Evolutionary conservation across 495 filamentous ascomycete species (phyloP), one percentile per base, ranked within the genome.

Genomic region (Cercophora sp.): DNA sequence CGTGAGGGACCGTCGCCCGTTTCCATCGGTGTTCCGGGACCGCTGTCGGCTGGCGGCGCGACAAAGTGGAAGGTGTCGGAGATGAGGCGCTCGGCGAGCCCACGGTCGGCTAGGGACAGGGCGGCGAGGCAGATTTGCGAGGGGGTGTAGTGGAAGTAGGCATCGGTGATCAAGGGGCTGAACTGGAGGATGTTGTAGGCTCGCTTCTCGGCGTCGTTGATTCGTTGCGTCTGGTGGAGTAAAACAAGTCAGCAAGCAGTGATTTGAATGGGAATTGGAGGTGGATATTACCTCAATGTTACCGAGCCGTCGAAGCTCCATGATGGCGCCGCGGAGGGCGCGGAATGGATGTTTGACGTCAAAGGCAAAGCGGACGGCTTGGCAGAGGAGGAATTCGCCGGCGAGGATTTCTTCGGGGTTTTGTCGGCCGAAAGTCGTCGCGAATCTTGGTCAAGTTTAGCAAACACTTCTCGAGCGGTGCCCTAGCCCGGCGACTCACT

Each of bases 91-190:
- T 81, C 71, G 1, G 83, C 79, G 11, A 96, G 72, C 4, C 81
- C 84, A 31, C 75, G 71, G 62, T 98, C 93, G 0, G 83, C 86
- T 48, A 91, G 71, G 11, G 83, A 72, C 23, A 96, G 71, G 0
- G 91, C 83, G 0, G 89, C 83, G 16, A 96, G 76, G 85, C 89
- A 91, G 64, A 96, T 93, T 67, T 98, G 93, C 11, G 87, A 85
- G 0, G 93, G 94, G 2, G 94, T 95, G 70, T 88, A 97, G 61
- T 96, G 85, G 74, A 97, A 96, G 71, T 96, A 96, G 18, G 79
- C 90, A 62, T 98, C 93, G 22, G 92, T 92, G 57, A 96, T 79
- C 35, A 93, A 72, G 1, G 90, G 88, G 42, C 87, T 84, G 36
- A 80, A 83, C 54, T 89, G 90, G 27, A 96, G 78, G 32, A 87